Evolutionary conservation across 2,329 filamentous ascomycete species (phyloP), one percentile per base, ranked within the genome.

Genomic region (Cladosporium austrohemisphaericum): DNA sequence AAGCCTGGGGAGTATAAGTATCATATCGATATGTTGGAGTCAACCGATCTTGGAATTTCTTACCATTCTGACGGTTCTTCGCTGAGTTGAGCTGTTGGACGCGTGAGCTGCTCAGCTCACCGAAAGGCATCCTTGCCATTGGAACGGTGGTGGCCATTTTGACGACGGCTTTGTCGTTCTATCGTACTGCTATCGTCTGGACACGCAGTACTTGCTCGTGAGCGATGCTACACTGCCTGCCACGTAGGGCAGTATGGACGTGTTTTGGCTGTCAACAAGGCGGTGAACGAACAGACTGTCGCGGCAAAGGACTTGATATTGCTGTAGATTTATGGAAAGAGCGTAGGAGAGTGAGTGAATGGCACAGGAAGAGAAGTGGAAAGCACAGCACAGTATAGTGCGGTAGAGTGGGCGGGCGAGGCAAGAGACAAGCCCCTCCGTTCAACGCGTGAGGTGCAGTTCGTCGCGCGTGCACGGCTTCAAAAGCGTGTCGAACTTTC

Each of bases 1-100:
- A 50, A 43, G 16, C 47, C 47, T 50, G 14, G n/a, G 9, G 36
- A 51, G 37, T 23, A 50, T 20, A 28, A 43, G 40, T 32, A 31
- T 19, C 10, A 13, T 13, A 43, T 18, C 9, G 7, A 10, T 9
- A 11, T 20, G 19, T 14, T 22, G 16, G 44, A 23, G 41, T 52
- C 3, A 28, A 29, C 13, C 36, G 23, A 23, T 43, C 19, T 43
- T 28, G 6, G 22, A 18, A 28, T 10, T 19, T 19, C 66, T 60
- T 73, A 79, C 76, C 73, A 71, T 79, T 79, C 62, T 91, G 86
- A 68, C 83, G 77, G 68, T 91, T 91, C 75, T 90, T 92, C 43
- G 84, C 71, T 69, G 82, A 88, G 20, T 83, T 84, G 60, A 92
- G 73, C 56, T 75, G 81, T 67, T 88, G 84, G 20, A 91, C 75